Evolutionary conservation across 495 filamentous ascomycete species (phyloP), one percentile per base, ranked within the genome.

Genomic region (Aspergillus conjunctus): DNA sequence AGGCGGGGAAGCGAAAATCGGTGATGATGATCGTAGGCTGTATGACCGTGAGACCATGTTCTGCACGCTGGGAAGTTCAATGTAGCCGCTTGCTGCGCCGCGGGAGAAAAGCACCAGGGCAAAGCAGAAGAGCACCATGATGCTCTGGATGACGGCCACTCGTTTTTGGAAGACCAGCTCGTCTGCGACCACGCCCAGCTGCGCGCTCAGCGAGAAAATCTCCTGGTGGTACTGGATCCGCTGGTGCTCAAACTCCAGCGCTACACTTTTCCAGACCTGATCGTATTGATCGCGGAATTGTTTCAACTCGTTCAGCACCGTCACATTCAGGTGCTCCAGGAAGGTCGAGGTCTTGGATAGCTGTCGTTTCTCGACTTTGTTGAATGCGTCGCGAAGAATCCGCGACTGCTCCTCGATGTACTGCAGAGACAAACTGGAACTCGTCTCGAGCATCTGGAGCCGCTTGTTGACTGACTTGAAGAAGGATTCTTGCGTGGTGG

Each of bases 331-430:
- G 17, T 81, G 86, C 64, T 92, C 85, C 21, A 98, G 81, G 71
- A 97, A 97, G 8, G 77, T 80, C 33, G 85, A 87, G 7, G 93
- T 92, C 69, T 94, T 96, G 32, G 83, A 77, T 33, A 96, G 79
- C 68, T 98, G 94, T 21, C 89, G 86, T 66, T 90, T 91, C 68
- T 98, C 93, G 44, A 96, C 91, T 70, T 92, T 92, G 46, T 83
- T 84, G 64, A 98, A 94, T 1, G 93, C 92, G 55, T 97, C 92
- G 17, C 93, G 90, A 3, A 98, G 82, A 54, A 96, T 91, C 45
- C 86, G 87, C 15, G 94, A 98, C 69, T 98, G 94, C 52, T 94
- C 90, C 76, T 97, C 93, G 63, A 98, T 97, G 69, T 98, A 98
- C 66, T 96, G 90, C 3, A 98, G 83, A 0, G 92, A 96, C 30